Conservation (phyloP, 371 early-diverging fungal genomes). For the Rhizopus sp. region DNA sequence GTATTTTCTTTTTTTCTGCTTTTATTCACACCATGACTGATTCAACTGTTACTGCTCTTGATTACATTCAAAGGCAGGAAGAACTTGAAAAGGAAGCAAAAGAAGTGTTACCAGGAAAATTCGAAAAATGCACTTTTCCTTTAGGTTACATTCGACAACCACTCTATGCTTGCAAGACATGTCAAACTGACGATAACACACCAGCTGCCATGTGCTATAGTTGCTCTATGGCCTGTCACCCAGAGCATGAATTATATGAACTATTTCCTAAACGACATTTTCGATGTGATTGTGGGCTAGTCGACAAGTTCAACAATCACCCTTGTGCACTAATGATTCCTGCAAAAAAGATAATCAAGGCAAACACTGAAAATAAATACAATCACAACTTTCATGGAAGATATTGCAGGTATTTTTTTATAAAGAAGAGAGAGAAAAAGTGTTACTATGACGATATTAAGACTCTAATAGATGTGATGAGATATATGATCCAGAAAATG, state of each 20-base stretch:
- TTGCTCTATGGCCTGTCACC: conserved; percentile 81
- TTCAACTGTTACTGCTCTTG: conserved; percentile 51
- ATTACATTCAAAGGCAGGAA: conserved; percentile 56
- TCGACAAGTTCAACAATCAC: conserved; percentile 40
- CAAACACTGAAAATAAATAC: conserved; percentile 72
- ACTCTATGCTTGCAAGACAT: conserved; percentile 86
- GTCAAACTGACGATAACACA: conserved; percentile 39
- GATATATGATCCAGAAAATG: conserved; percentile 72
- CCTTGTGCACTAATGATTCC: conserved; percentile 38
- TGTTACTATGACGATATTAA: background rate
- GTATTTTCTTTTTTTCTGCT: background rate
- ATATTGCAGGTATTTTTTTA: conserved; percentile 70
- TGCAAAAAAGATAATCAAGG: conserved; percentile 34
- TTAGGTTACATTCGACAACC: conserved; percentile 79
- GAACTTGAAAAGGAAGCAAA: conserved; percentile 58
- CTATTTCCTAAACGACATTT: conserved; percentile 81
- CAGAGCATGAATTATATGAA: conserved; percentile 79
- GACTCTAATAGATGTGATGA: conserved; percentile 60
- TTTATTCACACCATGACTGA: conserved; percentile 9
- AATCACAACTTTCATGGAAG: conserved; percentile 77
- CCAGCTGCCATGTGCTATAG: conserved; percentile 80
- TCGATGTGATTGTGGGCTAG: conserved; percentile 85
- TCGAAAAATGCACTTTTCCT: conserved; percentile 79
- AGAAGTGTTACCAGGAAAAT: conserved; percentile 66
- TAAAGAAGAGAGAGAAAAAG: background rate